These are phyloP conservation scores for Cryptococcus sp. DNA, from an alignment of 1,284 basidiomycete species.

Conservation along the genomic window DNA sequence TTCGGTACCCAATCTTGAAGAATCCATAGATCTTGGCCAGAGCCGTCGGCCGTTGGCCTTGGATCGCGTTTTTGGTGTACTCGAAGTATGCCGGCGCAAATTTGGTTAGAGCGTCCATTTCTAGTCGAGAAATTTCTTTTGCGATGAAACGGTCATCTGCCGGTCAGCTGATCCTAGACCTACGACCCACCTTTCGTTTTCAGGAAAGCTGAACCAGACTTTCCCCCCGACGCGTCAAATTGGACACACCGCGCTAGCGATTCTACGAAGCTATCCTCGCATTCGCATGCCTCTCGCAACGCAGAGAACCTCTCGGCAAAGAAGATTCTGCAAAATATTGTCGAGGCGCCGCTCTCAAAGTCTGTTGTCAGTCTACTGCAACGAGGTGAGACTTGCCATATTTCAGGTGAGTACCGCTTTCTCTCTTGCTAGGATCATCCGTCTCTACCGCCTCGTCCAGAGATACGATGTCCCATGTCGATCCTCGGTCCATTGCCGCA, in stretches of 20 bases:
- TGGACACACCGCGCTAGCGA: conserved; percentile 90
- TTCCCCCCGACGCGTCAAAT: conserved; percentile 93
- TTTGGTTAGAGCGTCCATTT: conserved; percentile 91
- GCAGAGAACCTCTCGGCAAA: conserved; percentile 98
- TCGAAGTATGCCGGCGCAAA: conserved; percentile 98
- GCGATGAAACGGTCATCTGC: conserved; percentile 96
- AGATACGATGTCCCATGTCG: conserved; percentile 83
- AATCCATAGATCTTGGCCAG: conserved; percentile 97
- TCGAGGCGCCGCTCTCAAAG: conserved; percentile 82
- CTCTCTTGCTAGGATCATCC: conserved; percentile 31
- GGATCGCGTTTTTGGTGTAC: conserved; percentile 73
- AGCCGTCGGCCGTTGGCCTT: conserved; percentile 80
- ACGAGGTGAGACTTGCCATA: conserved; percentile 33
- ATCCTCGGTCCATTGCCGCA: conserved; percentile 38
- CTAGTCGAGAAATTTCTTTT: conserved; percentile 87
- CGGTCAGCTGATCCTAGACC: conserved; percentile 1
- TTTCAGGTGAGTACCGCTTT: conserved; percentile 45
- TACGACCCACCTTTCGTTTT: conserved; percentile 72
- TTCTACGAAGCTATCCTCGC: conserved; percentile 88
- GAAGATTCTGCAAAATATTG: conserved; percentile 91
- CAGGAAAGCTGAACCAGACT: conserved; percentile 92
- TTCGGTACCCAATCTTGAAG: conserved; percentile 90
- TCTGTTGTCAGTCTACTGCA: conserved; percentile 51
- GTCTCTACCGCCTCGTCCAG: conserved; percentile 42
- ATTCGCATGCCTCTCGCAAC: conserved; percentile 83